Evolutionary conservation across 2,329 filamentous ascomycete species (phyloP), one percentile per base, ranked within the genome.

Genomic region (Phoma sp.): DNA sequence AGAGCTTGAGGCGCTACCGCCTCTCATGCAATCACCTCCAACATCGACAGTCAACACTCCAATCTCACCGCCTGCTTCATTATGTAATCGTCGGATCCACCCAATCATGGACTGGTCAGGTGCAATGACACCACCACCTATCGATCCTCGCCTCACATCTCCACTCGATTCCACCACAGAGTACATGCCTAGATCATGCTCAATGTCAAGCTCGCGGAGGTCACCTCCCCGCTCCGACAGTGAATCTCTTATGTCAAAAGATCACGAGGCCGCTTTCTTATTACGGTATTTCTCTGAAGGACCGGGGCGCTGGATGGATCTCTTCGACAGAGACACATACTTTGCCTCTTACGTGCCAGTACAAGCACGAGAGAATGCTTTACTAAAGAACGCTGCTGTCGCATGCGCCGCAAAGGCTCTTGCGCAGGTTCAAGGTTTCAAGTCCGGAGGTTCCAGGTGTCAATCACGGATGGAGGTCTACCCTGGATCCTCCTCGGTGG

Each of bases 341-440:
- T 88, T 87, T 53, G 80, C 82, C 3, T 83, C 82, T 20, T 80
- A 84, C 46, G 82, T 87, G 17, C 84, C 84, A 1, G 78, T 86
- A 2, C 82, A 82, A 64, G 83, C 85, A 11, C 68, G 74, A 4
- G 76, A 79, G 26, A 80, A 82, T 46, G 76, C 79, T n/a, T 65
- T 81, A 42, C 74, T 81, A 33, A 78, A 78, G 45, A 81, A 81
- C 62, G 82, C 85, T 7, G 83, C 84, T 7, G 84, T 85, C 55
- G 84, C 85, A 18, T 85, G 85, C 57, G 81, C 84, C 5, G 85
- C 84, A 11, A 88, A 87, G 64, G 83, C 86, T 59, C 76, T 87
- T 15, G 81, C 81, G 15, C 80, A 81, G 33, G 80, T 85, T 7
- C 78, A 80, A 57, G 81, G 81, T 2, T 73, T 71, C 25, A 84